Evolutionary conservation across 1,139 yeast species (phyloP), one percentile per base, ranked within the genome.

Genomic region (Magnusiomyces sp.): DNA sequence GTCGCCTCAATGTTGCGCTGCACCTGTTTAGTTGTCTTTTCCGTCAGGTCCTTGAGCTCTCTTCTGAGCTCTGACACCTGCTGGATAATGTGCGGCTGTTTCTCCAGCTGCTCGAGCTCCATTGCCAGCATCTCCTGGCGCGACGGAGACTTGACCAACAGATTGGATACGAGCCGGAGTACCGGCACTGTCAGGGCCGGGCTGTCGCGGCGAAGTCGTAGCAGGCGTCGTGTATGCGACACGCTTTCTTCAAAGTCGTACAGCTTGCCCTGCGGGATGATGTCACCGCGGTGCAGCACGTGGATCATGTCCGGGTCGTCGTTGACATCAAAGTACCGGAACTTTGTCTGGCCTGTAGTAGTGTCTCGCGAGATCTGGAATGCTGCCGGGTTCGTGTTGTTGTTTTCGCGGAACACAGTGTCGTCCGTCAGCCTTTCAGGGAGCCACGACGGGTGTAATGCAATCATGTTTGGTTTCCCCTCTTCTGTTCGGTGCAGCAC

Each of bases 231-330:
- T 17, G 63, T 60, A 43, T 57, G 55, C 2, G 67, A 63, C 19
- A 65, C 60, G 17, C 55, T 58, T 50, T 65, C 68, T 14, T 62
- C 55, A 31, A 59, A 56, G 20, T 64, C 66, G 44, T 57, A 59
- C 20, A 65, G 56, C 42, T 55, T 59, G 13, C 67, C 67, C 16
- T 54, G 51, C 1, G 60, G 58, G 5, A 56, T 47, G 33, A 59
- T 51, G 27, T 59, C 59, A 27, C 58, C 45, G 7, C 31, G 34
- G 14, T 17, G 45, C 9, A 42, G 38, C 2, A 19, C 16, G 39
- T 42, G 45, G 16, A 17, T n/a, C 11, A 17, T 42, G 29, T 10
- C 14, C 6, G 45, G 45, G 29, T 42, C 59, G 1, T 33, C 43
- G 10, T 44, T 33, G 46, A 51, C 1, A 48, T 40, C 33, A 38